Conservation (phyloP, 192 early-diverging fungal genomes). For the Umbelopsis sp. region DNA sequence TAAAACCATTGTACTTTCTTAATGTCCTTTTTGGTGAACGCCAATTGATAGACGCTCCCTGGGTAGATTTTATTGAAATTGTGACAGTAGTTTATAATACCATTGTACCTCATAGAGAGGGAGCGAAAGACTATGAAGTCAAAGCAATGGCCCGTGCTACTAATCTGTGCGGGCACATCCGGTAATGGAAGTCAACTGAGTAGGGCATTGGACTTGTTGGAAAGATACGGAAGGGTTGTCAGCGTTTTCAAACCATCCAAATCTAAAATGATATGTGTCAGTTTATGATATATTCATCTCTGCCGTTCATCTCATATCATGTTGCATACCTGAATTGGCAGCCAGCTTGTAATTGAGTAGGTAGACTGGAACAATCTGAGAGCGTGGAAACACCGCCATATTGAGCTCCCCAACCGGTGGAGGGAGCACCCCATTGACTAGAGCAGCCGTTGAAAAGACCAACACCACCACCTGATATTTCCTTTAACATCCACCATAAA, state of each 20-base stretch:
- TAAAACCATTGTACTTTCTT: too few species aligned
- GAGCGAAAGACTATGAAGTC: too few species aligned
- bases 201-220: constrained; percentile 27
- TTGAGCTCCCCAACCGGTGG: constrained; percentile 21
- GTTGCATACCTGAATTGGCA: constrained; percentile 27
- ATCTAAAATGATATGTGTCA: constrained; percentile 1
- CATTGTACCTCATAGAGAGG: too few species aligned
- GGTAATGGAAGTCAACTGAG: constrained; percentile 16
- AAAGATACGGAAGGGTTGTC: constrained; percentile 30
- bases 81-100: too few species aligned
- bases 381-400: constrained; percentile 28
- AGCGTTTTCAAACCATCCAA: constrained; percentile 32
- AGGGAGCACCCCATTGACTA: constrained; percentile 24
- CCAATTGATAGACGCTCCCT: too few species aligned
- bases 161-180: constrained; percentile 27
- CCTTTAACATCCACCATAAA: too few species aligned
- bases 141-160: too few species aligned
- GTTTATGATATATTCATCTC: neutral
- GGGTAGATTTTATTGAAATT: too few species aligned
- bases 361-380: constrained; percentile 21
- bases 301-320: neutral
- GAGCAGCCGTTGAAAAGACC: constrained; percentile 34
- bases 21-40: too few species aligned
- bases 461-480: constrained; percentile 23
- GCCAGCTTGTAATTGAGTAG: constrained; percentile 28